Conservation (phyloP, 441 rosid genomes). For the Biscutella laevigata region DNA sequence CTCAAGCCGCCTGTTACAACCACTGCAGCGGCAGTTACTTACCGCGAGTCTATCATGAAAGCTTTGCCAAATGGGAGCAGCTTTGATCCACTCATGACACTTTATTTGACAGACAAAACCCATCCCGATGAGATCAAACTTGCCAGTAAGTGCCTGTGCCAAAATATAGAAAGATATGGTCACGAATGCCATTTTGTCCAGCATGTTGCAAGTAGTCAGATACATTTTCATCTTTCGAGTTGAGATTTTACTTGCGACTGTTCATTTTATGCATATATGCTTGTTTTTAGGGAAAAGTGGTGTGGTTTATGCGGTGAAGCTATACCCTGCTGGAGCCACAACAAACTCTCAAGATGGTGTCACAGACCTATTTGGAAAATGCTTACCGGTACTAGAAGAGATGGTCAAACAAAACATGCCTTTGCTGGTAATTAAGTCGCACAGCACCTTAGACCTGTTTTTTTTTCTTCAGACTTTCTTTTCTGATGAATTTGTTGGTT, state of each 20-base stretch:
- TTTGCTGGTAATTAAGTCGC: conserved; percentile 48
- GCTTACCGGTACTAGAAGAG: conserved; percentile 81
- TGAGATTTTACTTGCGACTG: neutral
- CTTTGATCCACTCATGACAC: conserved; percentile 80
- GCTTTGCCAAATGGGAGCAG: conserved; percentile 40
- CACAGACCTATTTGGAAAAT: conserved; percentile 78
- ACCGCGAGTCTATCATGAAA: conserved; percentile 52
- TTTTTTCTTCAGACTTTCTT: conserved; percentile 1
- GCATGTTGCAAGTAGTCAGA: neutral
- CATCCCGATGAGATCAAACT: conserved; percentile 72
- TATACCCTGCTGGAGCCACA: conserved; percentile 96
- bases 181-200: conserved; percentile 10
- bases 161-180: no score
- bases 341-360: conserved; percentile 96
- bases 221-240: neutral
- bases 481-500: conserved; percentile 10
- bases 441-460: neutral
- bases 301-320: conserved; percentile 73
- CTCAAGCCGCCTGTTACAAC: conserved; percentile 74
- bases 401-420: conserved; percentile 80
- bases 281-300: conserved; percentile 55
- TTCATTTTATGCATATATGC: neutral
- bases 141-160: conserved; percentile 40
- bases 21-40: conserved; percentile 58
- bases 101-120: conserved; percentile 69